Base-by-base conservation (phyloP, 257 asterid species). In the Cynanchum wilfordii region DNA sequence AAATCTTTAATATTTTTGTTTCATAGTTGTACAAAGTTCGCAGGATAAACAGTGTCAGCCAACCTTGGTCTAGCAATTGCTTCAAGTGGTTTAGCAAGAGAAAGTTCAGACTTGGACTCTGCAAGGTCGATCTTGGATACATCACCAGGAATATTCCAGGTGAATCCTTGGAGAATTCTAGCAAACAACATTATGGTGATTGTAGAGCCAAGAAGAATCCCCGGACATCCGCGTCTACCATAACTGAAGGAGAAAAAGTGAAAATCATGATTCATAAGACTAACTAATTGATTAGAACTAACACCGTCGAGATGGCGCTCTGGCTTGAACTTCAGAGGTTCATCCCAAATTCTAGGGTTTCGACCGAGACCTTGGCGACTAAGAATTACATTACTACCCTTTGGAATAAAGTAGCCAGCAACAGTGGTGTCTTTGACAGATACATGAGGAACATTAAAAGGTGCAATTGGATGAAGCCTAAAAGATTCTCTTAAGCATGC, bases 401-500 rank as follows among this genome's bases (percentile, higher is more conserved):
- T 58, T 16, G 74, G 60, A 16, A 77, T 77, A 47, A 71, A 77
- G 40, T 77, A 71, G 25, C 69, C 69, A 12, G 51, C 77, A 2
- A 77, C 73, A 0, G 4, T 17, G 2, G 73, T 47, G 9, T 71
- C 73, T 5, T 4, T 2, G 1, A 36, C n/a, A 2, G 80, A 64
- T 7, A 71, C 73, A 10, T 71, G 80, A 1, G 80, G 80, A n/a
- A 56, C 30, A 20, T 64, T 72, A 16, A 66, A 72, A 0, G 81
- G 71, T 0, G 66, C 13, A 8, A 66, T 8, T 7, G 78, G 77
- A 59, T 77, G 75, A 44, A 77, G 78, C 5, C 81, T 47, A 16
- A 72, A 77, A 11, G 71, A 52, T 20, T 77, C 81, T 47, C 27
- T 66, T 27, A 63, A 9, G 16, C 81, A 72, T 16, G 81, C 70